These are phyloP conservation scores for Termitomyces sp. DNA, from an alignment of 768 basidiomycete species.

Conservation along the genomic window DNA sequence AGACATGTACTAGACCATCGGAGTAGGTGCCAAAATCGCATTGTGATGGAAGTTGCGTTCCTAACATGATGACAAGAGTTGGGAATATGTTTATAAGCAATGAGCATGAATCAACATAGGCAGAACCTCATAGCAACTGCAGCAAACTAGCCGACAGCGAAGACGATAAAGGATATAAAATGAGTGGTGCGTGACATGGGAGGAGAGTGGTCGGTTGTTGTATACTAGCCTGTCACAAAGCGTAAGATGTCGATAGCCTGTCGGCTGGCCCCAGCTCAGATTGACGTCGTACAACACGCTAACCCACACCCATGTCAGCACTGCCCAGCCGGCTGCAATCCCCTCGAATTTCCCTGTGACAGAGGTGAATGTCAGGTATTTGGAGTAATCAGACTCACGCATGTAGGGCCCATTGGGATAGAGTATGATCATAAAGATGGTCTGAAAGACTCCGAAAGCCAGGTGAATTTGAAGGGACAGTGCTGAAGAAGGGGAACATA, in stretches of 20 bases:
- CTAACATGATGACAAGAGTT: constrained; percentile 5
- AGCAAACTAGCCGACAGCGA: constrained; percentile 10
- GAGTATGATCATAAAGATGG: background rate
- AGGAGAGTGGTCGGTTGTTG: constrained; percentile 16
- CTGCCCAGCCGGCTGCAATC: background rate
- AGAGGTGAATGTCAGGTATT: background rate
- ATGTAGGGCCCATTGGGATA: background rate
- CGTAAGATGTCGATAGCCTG: background rate
- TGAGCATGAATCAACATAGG: background rate
- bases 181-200: constrained; percentile 7
- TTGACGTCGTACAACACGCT: background rate
- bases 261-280: too few species aligned
- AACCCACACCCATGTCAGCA: background rate
- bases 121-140: background rate
- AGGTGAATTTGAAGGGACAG: background rate
- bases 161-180: constrained; percentile 7
- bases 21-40: constrained; percentile 3
- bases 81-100: background rate
- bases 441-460: background rate
- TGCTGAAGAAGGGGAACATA: background rate
- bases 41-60: constrained; percentile 7
- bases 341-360: background rate
- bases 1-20: constrained; percentile 7
- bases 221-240: constrained; percentile 7
- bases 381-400: background rate